Evolutionary conservation across 2,329 filamentous ascomycete species (phyloP), one percentile per base, ranked within the genome.

Genomic region (Alternaria burnsii): DNA sequence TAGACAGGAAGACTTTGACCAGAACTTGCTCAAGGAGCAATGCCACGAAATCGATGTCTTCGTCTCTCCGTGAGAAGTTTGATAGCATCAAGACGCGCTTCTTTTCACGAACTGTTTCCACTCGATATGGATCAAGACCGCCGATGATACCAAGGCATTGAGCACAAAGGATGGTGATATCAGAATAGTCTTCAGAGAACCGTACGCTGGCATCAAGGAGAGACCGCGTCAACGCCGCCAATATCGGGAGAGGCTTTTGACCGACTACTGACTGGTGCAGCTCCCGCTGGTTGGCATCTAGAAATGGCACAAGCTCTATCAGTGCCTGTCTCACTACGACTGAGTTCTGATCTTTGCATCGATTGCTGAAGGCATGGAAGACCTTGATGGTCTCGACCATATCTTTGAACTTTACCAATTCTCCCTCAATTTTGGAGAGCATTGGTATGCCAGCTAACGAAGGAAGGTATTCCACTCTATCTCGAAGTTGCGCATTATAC

Each of bases 1-100:
- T 91, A 1, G 94, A 97, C 43, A 97, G 83, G 73, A 99, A 99
- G 0, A 94, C 91, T 62, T 94, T 93, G 26, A 98, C 93, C 11
- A 99, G 82, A 8, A 97, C 90, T 73, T 96, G 87, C 71, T 97
- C 90, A 16, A 99, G 84, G 47, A 97, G 84, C 71, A 94, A 93
- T 41, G 95, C 84, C 8, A 93, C 88, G 77, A 98, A 99, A 63
- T 95, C 89, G 16, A 92, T 89, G 0, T 90, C 91, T 76, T 99
- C 94, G 52, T 87, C 86, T 16, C 87, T 84, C 46, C 87, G 86
- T 44, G 90, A 87, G 71, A 99, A 98, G 75, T 99, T 98, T 52
- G 91, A 91, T 38, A 94, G 80, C 51, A 98, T 88, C 24, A 98
- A 87, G 54, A 97, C 91, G n/a, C 93, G 90, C 65, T 87, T 89